Conservation (phyloP, 768 basidiomycete genomes). For the Leccinum ochraceum region DNA sequence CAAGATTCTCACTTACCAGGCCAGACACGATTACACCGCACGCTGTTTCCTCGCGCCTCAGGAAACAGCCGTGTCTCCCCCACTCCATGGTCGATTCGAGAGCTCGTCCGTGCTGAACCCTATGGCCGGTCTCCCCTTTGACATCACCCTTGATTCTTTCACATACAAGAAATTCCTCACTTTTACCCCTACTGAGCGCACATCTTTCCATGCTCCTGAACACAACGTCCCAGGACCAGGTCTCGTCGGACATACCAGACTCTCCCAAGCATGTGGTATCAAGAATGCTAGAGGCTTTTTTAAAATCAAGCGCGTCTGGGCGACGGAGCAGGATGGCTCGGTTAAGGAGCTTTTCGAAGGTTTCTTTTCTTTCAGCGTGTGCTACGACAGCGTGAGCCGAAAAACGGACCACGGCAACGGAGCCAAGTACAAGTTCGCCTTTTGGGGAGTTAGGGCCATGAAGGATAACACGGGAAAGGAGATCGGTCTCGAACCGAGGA, state of each 20-base stretch:
- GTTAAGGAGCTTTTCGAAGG: constrained; percentile 43
- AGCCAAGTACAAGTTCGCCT: constrained; percentile 29
- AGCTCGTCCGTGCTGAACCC: constrained; percentile 34
- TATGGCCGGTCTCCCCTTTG: constrained; percentile 37
- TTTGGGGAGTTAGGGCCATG: constrained; percentile 42
- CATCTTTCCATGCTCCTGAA: constrained; percentile 28
- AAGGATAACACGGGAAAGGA: constrained; percentile 35
- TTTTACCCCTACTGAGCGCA: constrained; percentile 30
- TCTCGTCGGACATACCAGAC: constrained; percentile 27
- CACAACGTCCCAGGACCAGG: constrained; percentile 26
- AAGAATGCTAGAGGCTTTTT: constrained; percentile 35
- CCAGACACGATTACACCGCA: constrained; percentile 39
- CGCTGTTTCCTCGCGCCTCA: constrained; percentile 28
- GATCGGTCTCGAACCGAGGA: constrained; percentile 35
- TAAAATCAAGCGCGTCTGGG: constrained; percentile 39
- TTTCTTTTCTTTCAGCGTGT: constrained; percentile 37
- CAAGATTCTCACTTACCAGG: constrained; percentile 38
- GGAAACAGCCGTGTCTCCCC: constrained; percentile 7
- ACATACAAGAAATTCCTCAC: constrained; percentile 26
- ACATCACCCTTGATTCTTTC: constrained; percentile 30
- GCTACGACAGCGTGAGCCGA: constrained; percentile 35
- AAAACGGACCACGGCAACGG: constrained; percentile 40
- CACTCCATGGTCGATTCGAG: constrained; percentile 27
- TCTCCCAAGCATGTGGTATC: constrained; percentile 35
- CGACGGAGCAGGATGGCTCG: constrained; percentile 17